Evolutionary conservation across 495 filamentous ascomycete species (phyloP), one percentile per base, ranked within the genome.

Genomic region (Talaromyces wortmannii): DNA sequence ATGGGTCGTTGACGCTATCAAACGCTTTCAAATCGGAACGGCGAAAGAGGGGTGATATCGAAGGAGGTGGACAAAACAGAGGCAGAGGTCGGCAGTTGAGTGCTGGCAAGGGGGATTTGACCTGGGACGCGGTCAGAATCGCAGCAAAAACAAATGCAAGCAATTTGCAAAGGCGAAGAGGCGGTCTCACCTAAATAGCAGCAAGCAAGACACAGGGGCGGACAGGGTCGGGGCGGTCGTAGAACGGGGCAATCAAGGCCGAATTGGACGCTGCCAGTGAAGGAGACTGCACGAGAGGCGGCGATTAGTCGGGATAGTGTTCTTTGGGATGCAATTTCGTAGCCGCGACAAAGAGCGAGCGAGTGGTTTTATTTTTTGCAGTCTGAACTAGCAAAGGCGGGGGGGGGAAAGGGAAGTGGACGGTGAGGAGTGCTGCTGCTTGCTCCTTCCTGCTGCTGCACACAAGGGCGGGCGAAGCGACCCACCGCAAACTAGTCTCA

Each of bases 1-100:
- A 61, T 23, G 52, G 57, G 61, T 59, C 64, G 52, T 63, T 40
- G 36, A 8, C 13, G 45, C 45, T 23, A 23, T 23, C 23, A 4
- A 23, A 23, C 4, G 23, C 23, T 23, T 23, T 23, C 45, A 48
- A 31, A 23, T 31, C 8, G 10, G 29, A 48, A 23, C 23, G 4
- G 23, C 23, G 17, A 15, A 48, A 48, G 29, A 48, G 8, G 45
- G 10, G 45, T 10, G 13, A 8, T n/a, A n/a, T 40, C 8, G 36
- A 48, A 48, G 10, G 45, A 18, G 15, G 45, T 10, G 10, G 11
- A 18, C 7, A 13, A 40, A 8, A 40, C 8, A 40, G 13, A 40
- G 36, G 36, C 8, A n/a, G 36, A 13, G 8, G 36, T 40, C 8
- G 8, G 36, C 8, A 5, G 8, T 8, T 12, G 45, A 18, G 6